Evolutionary conservation across 108 stramenopile species (phyloP).

Genomic region (Cyclotella baltica): DNA sequence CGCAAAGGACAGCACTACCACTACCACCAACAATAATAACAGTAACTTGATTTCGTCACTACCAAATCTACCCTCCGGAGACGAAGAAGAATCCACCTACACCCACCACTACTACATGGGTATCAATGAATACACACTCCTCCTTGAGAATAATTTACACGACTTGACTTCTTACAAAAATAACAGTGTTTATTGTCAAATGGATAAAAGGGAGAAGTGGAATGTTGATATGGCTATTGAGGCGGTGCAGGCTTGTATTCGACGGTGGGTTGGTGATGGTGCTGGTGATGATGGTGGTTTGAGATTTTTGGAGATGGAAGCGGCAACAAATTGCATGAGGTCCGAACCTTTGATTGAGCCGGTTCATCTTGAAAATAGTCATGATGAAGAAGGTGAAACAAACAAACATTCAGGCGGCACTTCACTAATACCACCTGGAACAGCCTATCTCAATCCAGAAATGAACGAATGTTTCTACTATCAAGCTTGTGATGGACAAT

Average conservation of each 20-base stretch:
- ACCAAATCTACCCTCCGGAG: constrained; percentile 43
- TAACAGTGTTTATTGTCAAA: constrained; percentile 27
- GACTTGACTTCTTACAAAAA: constrained; percentile 39
- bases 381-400: neutral
- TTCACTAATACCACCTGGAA: constrained; percentile 26
- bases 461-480: constrained; percentile 62
- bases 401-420: neutral
- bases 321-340: constrained; percentile 1
- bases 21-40: neutral
- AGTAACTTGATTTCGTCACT: neutral
- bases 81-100: constrained; percentile 50
- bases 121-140: constrained; percentile 23
- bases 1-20: neutral
- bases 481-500: constrained; percentile 82
- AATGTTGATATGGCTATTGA: constrained; percentile 49
- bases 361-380: neutral
- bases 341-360: neutral
- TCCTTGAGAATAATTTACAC: constrained; percentile 31
- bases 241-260: constrained; percentile 36
- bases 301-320: constrained; percentile 27
- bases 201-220: constrained; percentile 39
- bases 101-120: constrained; percentile 43
- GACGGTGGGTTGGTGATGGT: constrained; percentile 37
- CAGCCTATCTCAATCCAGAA: constrained; percentile 20
- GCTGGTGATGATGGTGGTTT: constrained; percentile 43